Percentiles rank a stretch among this genome's conserved stretches.
phyloP scores from a whole-genome alignment of 768 basidiomycete genomes.

The Pulveroboletus sp. region DNA sequence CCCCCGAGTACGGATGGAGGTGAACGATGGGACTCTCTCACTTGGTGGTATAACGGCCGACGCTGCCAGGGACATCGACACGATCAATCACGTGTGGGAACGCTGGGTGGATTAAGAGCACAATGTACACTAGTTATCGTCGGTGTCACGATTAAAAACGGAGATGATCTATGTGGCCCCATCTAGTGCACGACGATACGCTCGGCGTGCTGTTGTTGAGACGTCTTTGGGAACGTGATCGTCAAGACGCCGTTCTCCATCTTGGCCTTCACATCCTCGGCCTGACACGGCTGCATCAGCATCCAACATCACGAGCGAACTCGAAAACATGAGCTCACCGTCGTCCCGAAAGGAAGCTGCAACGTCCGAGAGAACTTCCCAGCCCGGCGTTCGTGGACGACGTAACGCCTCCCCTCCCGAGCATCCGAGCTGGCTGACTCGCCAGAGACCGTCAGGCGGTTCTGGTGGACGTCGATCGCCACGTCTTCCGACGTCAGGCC shows the following conservation, averaged over 20 bases:
- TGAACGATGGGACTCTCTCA: too few relatives aligned
- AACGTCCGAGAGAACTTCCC: constrained; percentile 45
- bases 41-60: too few relatives aligned
- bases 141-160: too few relatives aligned
- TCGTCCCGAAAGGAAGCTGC: constrained; percentile 43
- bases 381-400: constrained; percentile 39
- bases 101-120: too few relatives aligned
- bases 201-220: constrained; percentile 37
- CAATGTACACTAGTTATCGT: too few relatives aligned
- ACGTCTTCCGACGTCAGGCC: constrained; percentile 48
- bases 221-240: constrained; percentile 45
- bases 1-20: too few relatives aligned
- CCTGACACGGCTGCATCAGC: constrained; percentile 20
- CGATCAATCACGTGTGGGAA: too few relatives aligned
- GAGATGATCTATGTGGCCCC: too few relatives aligned
- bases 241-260: constrained; percentile 46
- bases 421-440: constrained; percentile 32
- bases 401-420: constrained; percentile 35
- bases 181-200: constrained; percentile 29
- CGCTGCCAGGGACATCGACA: too few relatives aligned
- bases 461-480: constrained; percentile 43
- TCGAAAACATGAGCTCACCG: constrained; percentile 31
- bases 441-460: constrained; percentile 45
- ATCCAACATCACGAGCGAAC: too few relatives aligned
- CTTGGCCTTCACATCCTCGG: constrained; percentile 42